phyloP scores from a whole-genome alignment of 140 eudicot species.

The Ambrosia hybrid region DNA sequence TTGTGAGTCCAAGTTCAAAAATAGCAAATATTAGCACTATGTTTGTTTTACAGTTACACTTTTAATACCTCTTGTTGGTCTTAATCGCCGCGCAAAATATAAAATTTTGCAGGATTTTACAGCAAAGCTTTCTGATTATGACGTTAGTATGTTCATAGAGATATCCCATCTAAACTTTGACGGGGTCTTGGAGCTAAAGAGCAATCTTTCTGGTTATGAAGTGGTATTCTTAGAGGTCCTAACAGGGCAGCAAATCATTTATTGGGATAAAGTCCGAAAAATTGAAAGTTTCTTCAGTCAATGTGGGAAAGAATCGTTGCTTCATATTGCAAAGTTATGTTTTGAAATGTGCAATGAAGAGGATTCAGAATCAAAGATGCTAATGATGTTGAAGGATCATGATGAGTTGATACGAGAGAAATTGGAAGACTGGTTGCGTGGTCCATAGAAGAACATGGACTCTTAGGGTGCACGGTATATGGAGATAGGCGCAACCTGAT shows the following conservation, averaged over 20 bases:
- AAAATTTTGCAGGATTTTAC: constrained; percentile 27
- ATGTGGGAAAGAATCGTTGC: not conserved
- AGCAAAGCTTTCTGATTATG: constrained; percentile 29
- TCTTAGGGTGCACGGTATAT: too few relatives aligned
- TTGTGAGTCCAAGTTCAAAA: too few relatives aligned
- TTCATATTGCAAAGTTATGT: not conserved
- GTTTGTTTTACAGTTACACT: too few relatives aligned
- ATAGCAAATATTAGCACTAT: too few relatives aligned
- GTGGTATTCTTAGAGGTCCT: constrained; percentile 15
- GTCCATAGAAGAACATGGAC: not conserved
- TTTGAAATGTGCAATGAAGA: constrained; percentile 12
- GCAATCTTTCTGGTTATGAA: not conserved
- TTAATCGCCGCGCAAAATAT: not conserved
- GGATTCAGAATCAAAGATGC: constrained; percentile 11
- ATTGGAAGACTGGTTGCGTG: not conserved
- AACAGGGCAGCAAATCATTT: not conserved
- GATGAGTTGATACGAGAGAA: not conserved
- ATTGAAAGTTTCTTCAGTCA: not conserved
- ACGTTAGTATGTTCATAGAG: too few relatives aligned
- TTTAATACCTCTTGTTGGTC: too few relatives aligned
- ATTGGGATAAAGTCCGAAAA: not conserved
- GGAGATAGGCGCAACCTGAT: too few relatives aligned
- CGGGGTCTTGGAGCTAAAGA: not conserved
- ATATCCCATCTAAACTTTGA: too few relatives aligned
- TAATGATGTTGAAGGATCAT: too few relatives aligned